These are phyloP conservation scores for Drechslera avenae DNA, from an alignment of 2,329 filamentous ascomycete species.

Conservation along the genomic window DNA sequence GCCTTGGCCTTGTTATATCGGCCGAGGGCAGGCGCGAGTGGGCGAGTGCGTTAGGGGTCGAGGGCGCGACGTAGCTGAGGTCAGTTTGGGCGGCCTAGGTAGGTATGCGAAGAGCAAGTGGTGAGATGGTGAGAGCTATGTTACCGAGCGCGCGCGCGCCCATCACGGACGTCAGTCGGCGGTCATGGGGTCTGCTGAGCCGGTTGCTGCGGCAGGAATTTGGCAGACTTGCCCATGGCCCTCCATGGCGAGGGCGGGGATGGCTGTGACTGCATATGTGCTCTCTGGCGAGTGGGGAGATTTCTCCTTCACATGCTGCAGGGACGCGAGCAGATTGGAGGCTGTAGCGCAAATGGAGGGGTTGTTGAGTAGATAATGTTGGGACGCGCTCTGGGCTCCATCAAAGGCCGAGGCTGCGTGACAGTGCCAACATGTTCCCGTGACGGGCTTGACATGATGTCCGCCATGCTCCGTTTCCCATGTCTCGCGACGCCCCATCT, in stretches of 20 bases:
- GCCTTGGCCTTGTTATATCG: neutral
- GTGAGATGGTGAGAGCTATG: conserved; percentile 1
- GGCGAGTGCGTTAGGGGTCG: neutral
- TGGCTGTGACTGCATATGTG: neutral
- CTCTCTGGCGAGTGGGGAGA: too few relatives aligned
- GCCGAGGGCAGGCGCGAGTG: neutral
- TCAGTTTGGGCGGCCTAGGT: neutral
- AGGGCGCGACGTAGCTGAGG: neutral
- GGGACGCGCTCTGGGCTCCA: conserved; percentile 10
- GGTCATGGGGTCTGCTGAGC: conserved; percentile 29
- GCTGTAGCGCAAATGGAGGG: neutral
- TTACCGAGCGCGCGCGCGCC: conserved; percentile 16
- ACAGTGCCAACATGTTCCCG: too few relatives aligned
- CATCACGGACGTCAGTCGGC: conserved; percentile 14
- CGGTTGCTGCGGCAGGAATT: conserved; percentile 24
- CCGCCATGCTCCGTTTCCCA: too few relatives aligned
- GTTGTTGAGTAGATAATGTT: conserved; percentile 3
- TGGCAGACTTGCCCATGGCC: neutral
- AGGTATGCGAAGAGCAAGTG: too few relatives aligned
- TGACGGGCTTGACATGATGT: too few relatives aligned
- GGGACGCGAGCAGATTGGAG: neutral
- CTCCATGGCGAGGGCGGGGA: neutral
- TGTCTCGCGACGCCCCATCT: neutral
- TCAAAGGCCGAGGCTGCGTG: neutral
- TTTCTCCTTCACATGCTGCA: conserved; percentile 12